Base-by-base conservation (phyloP, 257 asterid species). In the Datura wrightii region DNA sequence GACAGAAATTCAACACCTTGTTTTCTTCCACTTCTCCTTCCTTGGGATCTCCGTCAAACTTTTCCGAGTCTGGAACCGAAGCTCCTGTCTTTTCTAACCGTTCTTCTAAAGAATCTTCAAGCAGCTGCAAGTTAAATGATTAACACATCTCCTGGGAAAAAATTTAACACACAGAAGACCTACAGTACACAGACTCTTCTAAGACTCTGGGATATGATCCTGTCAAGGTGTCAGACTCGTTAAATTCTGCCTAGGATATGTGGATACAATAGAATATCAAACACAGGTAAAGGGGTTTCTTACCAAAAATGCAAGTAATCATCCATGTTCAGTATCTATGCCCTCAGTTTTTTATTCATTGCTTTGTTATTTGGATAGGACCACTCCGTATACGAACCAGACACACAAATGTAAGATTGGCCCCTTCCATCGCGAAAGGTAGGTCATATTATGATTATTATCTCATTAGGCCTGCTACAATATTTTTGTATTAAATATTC, bases 51-150 rank as follows among this genome's bases (percentile, higher is more conserved):
- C 94, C 96, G 82, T 92, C 98, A 3, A 86, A 91, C 88, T 94
- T 97, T 83, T 94, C 99, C 3, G 93, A 82, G 79, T 96, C 99
- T 63, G 82, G 86, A 85, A 87, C 88, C 46, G 89, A 59, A 87
- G 84, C 94, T 79, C 94, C 97, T 1, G 91, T 65, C 90, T 94
- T 96, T 79, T 96, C 99, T 93, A 93, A 89, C 90, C 92, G 94
- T 81, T 97, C 99, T 87, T 93, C 98, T 87, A 94, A 82, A 69
- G 94, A 90, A 90, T 97, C 99, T 91, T 97, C 99, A 89, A 97
- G 97, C 91, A 97, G 87, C 99, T 95, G 93, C 87, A 91, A 87
- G 86, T 82, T 80, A 85, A 79, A 83, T 80, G 58, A 76, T 62
- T 82, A 84, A 71, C 63, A 48, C 58, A 54, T 83, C 82, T 54